Evolutionary conservation across 192 early-diverging fungal genomes (phyloP).

Genomic region (Rhizophagus prolifer): DNA sequence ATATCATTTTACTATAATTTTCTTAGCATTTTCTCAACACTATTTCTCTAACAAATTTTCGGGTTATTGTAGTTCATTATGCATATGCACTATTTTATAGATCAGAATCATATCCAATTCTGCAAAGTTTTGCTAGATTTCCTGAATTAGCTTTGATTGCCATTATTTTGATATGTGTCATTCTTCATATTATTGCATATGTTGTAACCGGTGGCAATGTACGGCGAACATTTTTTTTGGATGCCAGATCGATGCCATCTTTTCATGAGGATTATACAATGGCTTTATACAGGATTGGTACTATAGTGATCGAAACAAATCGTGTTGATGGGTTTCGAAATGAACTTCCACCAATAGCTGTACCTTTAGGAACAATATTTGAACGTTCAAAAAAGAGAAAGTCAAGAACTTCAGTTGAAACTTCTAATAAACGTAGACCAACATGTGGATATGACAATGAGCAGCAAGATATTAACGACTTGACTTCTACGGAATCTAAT

Average conservation of each 20-base stretch:
- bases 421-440: conserved; percentile 11
- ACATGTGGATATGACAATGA: conserved; percentile 32
- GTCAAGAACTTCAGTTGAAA: background rate
- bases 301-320: conserved; percentile 41
- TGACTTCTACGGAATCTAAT: conserved; percentile 14
- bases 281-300: conserved; percentile 48
- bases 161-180: conserved; percentile 43
- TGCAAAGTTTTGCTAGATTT: conserved; percentile 44
- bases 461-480: conserved; percentile 19
- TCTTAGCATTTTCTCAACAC: background rate
- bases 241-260: conserved; percentile 39
- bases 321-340: conserved; percentile 45
- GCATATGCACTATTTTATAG: conserved; percentile 37
- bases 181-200: conserved; percentile 41
- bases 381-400: conserved; percentile 30
- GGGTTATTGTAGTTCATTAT: conserved; percentile 34
- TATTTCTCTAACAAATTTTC: background rate
- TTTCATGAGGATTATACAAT: conserved; percentile 45
- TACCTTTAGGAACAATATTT: conserved; percentile 44
- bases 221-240: conserved; percentile 45
- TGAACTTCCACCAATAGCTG: conserved; percentile 41
- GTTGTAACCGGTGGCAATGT: conserved; percentile 46
- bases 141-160: conserved; percentile 47
- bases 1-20: background rate
- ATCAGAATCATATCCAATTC: conserved; percentile 38